These are phyloP conservation scores for Bassia scoparia DNA, from an alignment of 148 eudicot genomes.

Conservation along the genomic window DNA sequence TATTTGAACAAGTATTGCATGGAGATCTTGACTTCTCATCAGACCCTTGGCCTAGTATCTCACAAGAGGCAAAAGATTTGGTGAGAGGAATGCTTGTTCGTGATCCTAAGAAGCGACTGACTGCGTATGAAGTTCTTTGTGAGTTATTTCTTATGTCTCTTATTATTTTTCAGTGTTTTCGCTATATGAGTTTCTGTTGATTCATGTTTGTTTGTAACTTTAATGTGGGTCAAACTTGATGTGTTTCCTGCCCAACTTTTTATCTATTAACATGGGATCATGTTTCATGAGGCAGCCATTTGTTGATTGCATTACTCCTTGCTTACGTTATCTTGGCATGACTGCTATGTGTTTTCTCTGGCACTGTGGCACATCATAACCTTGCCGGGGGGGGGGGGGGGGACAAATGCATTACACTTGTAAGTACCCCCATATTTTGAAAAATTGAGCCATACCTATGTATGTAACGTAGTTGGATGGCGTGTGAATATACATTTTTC, in stretches of 20 bases:
- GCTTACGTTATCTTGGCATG: neutral
- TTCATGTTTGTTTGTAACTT: neutral
- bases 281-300: neutral
- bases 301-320: neutral
- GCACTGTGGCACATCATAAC: too few relatives aligned
- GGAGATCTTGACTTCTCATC: constrained; percentile 85
- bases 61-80: constrained; percentile 81
- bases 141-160: constrained; percentile 31
- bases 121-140: constrained; percentile 87
- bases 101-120: constrained; percentile 69
- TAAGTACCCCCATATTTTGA: too few relatives aligned
- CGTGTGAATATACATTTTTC: too few relatives aligned
- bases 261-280: neutral
- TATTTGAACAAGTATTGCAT: constrained; percentile 79
- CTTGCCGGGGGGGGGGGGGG: too few relatives aligned
- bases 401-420: too few relatives aligned
- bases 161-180: neutral
- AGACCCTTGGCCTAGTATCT: constrained; percentile 89
- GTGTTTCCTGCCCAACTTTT: neutral
- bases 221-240: neutral
- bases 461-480: neutral
- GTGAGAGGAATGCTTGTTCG: constrained; percentile 81
- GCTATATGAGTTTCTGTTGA: too few relatives aligned
- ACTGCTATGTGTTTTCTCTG: neutral
- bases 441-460: constrained; percentile 1